Evolutionary conservation across 352 stramenopile genomes (phyloP).

Genomic region (Pythium graminicola): DNA sequence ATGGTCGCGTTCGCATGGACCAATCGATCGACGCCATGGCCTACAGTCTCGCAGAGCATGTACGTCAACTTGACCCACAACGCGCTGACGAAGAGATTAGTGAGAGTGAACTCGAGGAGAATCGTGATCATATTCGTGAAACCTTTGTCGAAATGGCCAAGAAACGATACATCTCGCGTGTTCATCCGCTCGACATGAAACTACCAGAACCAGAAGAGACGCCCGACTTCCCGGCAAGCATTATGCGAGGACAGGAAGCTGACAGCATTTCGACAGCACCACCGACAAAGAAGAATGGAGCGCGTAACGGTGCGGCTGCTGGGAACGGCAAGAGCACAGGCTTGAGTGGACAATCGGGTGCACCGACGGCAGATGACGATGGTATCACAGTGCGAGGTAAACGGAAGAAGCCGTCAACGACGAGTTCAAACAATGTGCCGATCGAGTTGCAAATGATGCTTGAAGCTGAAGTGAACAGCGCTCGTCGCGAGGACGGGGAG

Average conservation of each 20-base stretch:
- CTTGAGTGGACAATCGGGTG: neutral
- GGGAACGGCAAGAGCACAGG: constrained; percentile 20
- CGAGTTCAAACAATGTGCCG: constrained; percentile 32
- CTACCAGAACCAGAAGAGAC: constrained; percentile 47
- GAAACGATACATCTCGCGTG: constrained; percentile 79
- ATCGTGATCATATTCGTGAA: constrained; percentile 45
- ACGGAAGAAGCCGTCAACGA: neutral
- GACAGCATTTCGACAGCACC: constrained; percentile 14
- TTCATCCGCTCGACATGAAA: constrained; percentile 79
- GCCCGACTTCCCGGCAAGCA: constrained; percentile 55
- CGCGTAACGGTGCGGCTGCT: constrained; percentile 6
- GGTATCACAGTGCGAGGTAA: constrained; percentile 1
- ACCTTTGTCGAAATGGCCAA: constrained; percentile 87
- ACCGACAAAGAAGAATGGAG: constrained; percentile 12
- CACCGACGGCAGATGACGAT: neutral
- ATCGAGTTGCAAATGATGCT: constrained; percentile 85
- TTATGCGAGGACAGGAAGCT: constrained; percentile 45
- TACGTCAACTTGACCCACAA: constrained; percentile 31
- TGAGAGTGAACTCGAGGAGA: constrained; percentile 67
- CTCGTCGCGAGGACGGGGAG: constrained; percentile 35
- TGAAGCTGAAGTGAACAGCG: constrained; percentile 51
- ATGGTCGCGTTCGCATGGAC: constrained; percentile 77
- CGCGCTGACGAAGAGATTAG: constrained; percentile 54
- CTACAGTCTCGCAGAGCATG: constrained; percentile 63
- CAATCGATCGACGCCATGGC: constrained; percentile 82